Evolutionary conservation across 306 rosid genomes (phyloP).

Genomic region (Medicago ruthenica): DNA sequence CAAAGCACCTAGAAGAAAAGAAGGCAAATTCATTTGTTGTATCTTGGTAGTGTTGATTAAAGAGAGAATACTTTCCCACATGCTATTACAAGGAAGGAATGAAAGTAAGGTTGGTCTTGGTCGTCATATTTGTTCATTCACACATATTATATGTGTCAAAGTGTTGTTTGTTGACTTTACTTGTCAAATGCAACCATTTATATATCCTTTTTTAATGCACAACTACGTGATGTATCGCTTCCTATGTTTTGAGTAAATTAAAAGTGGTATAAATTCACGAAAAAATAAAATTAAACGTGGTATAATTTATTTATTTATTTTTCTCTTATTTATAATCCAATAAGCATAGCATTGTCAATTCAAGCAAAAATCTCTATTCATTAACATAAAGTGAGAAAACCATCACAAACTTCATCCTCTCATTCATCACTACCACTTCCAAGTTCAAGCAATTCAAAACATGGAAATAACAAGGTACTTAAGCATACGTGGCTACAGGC

Average conservation of each 20-base stretch:
- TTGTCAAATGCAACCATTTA: not conserved
- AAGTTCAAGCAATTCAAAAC: not conserved
- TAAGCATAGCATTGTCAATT: not conserved
- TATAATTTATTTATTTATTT: not conserved
- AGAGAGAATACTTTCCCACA: not conserved
- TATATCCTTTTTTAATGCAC: not conserved
- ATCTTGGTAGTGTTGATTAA: not conserved
- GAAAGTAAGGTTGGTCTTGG: not conserved
- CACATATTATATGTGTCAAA: not conserved
- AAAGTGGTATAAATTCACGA: too few relatives aligned
- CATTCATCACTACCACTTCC: not conserved
- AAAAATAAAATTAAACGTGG: not conserved
- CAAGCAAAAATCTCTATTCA: conserved; percentile 6
- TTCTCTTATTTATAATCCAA: conserved; percentile 6
- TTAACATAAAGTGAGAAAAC: not conserved
- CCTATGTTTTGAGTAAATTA: not conserved
- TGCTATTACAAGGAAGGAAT: not conserved
- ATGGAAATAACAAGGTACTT: conserved; percentile 57
- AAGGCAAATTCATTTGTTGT: not conserved
- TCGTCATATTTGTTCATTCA: conserved; percentile 6
- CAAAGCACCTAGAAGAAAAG: conserved; percentile 4
- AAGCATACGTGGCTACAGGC: conserved; percentile 48
- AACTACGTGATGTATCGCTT: not conserved
- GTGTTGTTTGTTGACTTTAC: conserved; percentile 16
- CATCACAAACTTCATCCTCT: not conserved